phyloP scores from a whole-genome alignment of 306 rosid species.

The Acmispon strigosus region DNA sequence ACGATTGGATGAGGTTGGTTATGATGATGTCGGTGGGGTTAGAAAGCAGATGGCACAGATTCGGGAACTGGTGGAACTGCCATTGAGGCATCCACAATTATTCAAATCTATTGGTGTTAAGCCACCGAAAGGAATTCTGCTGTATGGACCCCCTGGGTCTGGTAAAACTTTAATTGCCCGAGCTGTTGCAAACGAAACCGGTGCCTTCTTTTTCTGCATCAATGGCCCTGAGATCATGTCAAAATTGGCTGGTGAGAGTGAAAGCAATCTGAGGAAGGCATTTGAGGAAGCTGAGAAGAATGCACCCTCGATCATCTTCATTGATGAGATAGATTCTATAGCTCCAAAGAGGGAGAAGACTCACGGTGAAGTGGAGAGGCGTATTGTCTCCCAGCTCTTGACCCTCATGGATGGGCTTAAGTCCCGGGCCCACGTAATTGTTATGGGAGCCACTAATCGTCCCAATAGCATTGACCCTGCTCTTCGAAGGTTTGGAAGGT shows the following conservation, averaged over 20 bases:
- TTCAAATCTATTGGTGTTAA: slow-evolving; percentile 94
- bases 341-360: slow-evolving; percentile 99
- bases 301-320: slow-evolving; percentile 95
- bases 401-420: slow-evolving; percentile 98
- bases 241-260: slow-evolving; percentile 96
- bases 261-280: slow-evolving; percentile 93
- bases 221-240: slow-evolving; percentile 99
- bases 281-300: slow-evolving; percentile 99
- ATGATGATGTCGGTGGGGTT: slow-evolving; percentile 97
- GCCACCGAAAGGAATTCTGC: slow-evolving; percentile 91
- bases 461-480: slow-evolving; percentile 98
- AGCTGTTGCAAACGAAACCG: slow-evolving; percentile 98
- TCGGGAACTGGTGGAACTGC: slow-evolving; percentile 85
- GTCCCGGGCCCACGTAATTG: slow-evolving; percentile 91
- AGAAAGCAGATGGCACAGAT: slow-evolving; percentile 98
- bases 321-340: slow-evolving; percentile 96
- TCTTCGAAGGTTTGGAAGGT: slow-evolving; percentile 96
- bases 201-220: slow-evolving; percentile 97
- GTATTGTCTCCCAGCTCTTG: slow-evolving; percentile 95
- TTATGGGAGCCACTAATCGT: slow-evolving; percentile 94
- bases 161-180: slow-evolving; percentile 92
- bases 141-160: slow-evolving; percentile 95
- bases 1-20: slow-evolving; percentile 91
- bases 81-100: slow-evolving; percentile 91
- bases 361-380: slow-evolving; percentile 94